Evolutionary conservation across 164 flowering plant species (phyloP).

Genomic region (Vitis amurensis): DNA sequence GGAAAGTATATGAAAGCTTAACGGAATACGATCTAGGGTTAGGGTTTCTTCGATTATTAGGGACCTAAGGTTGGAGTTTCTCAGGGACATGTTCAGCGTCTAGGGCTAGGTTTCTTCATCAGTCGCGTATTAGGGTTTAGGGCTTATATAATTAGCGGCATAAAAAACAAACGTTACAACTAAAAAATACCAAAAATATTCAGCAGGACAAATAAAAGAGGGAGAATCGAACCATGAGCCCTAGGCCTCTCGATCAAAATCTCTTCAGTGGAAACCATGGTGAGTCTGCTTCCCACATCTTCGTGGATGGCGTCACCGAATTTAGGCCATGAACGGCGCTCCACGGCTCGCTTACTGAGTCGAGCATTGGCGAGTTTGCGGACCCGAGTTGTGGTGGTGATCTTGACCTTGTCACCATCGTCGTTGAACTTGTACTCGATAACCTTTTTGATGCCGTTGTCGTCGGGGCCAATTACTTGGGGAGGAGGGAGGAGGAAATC

Average conservation of each 20-base stretch:
- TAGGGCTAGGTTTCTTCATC: too few relatives aligned
- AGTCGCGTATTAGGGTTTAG: too few relatives aligned
- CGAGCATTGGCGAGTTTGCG: conserved; percentile 80
- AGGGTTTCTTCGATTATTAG: too few relatives aligned
- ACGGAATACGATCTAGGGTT: too few relatives aligned
- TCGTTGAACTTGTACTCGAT: conserved; percentile 79
- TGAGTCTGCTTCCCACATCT: conserved; percentile 60
- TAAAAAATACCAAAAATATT: too few relatives aligned
- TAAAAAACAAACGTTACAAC: too few relatives aligned
- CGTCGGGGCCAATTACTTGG: conserved; percentile 75
- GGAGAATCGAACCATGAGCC: conserved; percentile 54
- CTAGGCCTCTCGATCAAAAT: conserved; percentile 78
- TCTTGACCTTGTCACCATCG: conserved; percentile 71
- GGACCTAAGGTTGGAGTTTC: too few relatives aligned
- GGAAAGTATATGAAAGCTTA: too few relatives aligned
- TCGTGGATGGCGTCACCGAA: conserved; percentile 82
- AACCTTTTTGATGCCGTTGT: conserved; percentile 70
- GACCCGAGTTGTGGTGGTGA: conserved; percentile 68
- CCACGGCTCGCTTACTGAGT: conserved; percentile 71
- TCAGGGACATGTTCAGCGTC: too few relatives aligned
- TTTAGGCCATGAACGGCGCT: conserved; percentile 79
- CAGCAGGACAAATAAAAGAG: conserved; percentile 3
- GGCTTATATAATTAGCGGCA: too few relatives aligned
- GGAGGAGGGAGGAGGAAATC: conserved; percentile 74
- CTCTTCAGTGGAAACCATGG: conserved; percentile 91